Base-by-base conservation (phyloP, 1,139 yeast species). In the Protomyces macrosporus region DNA sequence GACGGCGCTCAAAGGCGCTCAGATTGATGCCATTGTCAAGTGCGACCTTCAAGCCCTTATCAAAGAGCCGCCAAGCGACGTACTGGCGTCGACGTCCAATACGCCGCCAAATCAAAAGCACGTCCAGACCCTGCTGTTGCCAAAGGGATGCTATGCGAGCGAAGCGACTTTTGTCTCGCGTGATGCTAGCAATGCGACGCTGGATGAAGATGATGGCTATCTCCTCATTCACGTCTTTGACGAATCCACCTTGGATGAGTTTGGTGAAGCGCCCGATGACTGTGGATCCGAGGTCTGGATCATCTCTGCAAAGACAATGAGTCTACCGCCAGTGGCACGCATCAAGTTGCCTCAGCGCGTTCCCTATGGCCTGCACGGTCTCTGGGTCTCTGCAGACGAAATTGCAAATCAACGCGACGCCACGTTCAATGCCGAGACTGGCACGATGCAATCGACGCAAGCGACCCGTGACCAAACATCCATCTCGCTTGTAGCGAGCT, bases 1-100 rank as follows among this genome's bases (percentile, higher is more conserved):
- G 14, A 53, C 64, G 14, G 64, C 64, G 4, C 42, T 61, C 32
- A 55, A 62, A n/a, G 64, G 64, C 37, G 64, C 64, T 32, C 57
- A 61, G 34, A 58, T 61, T 33, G 64, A 61, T 51, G 60, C 50
- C 33, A 30, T 61, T n/a, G 64, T 61, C 52, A 61, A 61, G 45
- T 52, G 55, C 39, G 60, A 61, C 32, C 10, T 61, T 12, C 56
- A 55, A 30, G 45, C 52, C 23, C 50, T 55, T 10, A 61, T 61
- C 32, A 23, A 42, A n/a, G 45, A 34, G 12, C 60, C 64, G n/a
- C 64, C 64, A 3, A n/a, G 7, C 6, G 50, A 40, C 23, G 64
- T 61, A 6, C 23, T 9, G 12, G 51, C 45, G 16, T 34, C 50
- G 39, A 36, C 64, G 6, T 45, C 61, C 45, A 34, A 33, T 7